These are phyloP conservation scores for Drechmeria coniospora DNA, from an alignment of 2,329 filamentous ascomycete species.

Conservation along the genomic window DNA sequence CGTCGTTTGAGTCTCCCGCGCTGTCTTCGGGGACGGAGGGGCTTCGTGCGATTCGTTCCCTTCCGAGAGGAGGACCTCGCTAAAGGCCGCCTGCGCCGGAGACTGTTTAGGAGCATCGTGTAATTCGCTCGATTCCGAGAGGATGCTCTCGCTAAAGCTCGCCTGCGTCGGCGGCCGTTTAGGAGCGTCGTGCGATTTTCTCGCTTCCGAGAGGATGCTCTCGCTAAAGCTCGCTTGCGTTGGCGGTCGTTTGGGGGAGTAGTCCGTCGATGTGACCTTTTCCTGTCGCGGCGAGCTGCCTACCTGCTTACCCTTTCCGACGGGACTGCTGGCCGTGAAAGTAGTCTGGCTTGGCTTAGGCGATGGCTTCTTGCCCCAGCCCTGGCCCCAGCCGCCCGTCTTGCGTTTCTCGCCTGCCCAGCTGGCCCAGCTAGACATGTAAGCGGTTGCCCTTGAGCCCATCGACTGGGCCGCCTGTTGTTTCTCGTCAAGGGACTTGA, in stretches of 20 bases:
- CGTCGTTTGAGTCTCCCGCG: no score
- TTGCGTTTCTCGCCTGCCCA: slow-evolving; percentile 68
- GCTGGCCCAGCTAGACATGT: slow-evolving; percentile 52
- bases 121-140: slow-evolving; percentile 13
- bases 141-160: slow-evolving; percentile 8
- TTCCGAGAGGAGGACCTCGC: slow-evolving; percentile 3
- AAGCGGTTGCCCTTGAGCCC: slow-evolving; percentile 42
- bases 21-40: no score
- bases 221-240: slow-evolving; percentile 29
- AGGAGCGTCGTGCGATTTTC: slow-evolving; percentile 12
- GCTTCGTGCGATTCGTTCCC: slow-evolving; percentile 1
- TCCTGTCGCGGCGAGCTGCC: slow-evolving; percentile 15
- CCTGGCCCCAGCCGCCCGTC: slow-evolving; percentile 26
- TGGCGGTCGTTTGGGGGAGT: slow-evolving; percentile 14
- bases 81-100: slow-evolving; percentile 5
- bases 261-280: slow-evolving; percentile 11
- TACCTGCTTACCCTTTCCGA: slow-evolving; percentile 22
- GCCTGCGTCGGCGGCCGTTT: not conserved
- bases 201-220: slow-evolving; percentile 26
- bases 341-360: slow-evolving; percentile 17
- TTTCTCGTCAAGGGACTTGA: slow-evolving; percentile 23
- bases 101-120: slow-evolving; percentile 8
- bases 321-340: slow-evolving; percentile 19
- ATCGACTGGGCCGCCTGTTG: slow-evolving; percentile 32
- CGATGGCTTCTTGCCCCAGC: slow-evolving; percentile 20